phyloP scores from a whole-genome alignment of 192 early-diverging fungal genomes.

The Allomyces javanicus region DNA sequence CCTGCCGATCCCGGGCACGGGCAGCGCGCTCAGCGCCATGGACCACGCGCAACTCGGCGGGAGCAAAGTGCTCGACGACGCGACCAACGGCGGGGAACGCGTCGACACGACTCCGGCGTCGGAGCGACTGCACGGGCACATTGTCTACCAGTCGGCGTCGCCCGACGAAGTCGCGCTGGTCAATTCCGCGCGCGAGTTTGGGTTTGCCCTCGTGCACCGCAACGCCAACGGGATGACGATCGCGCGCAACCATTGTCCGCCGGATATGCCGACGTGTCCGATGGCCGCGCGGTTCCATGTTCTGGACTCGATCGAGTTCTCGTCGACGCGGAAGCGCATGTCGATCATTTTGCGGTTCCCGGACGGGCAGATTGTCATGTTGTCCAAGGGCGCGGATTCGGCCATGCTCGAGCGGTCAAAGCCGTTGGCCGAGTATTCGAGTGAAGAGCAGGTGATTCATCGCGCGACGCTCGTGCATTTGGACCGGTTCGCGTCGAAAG shows the following conservation, averaged over 20 bases:
- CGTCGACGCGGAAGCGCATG: conserved; percentile 75
- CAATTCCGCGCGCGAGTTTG: conserved; percentile 53
- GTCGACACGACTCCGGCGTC: too few relatives aligned
- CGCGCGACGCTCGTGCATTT: conserved; percentile 39
- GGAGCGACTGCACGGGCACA: too few relatives aligned
- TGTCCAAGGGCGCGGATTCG: conserved; percentile 43
- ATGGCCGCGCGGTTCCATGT: conserved; percentile 29
- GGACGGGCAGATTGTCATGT: conserved; percentile 51
- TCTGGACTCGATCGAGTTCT: conserved; percentile 66
- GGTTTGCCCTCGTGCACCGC: conserved; percentile 41
- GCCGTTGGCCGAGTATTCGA: conserved; percentile 10
- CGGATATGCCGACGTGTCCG: conserved; percentile 6
- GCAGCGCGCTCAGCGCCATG: too few relatives aligned
- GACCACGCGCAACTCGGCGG: too few relatives aligned
- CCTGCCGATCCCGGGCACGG: too few relatives aligned
- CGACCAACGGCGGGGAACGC: too few relatives aligned
- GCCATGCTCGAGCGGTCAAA: conserved; percentile 6
- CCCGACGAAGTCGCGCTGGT: conserved; percentile 73
- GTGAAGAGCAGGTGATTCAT: conserved; percentile 29
- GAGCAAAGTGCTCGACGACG: too few relatives aligned
- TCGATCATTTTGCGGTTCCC: conserved; percentile 51
- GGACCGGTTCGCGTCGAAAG: conserved; percentile 51
- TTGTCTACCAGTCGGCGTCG: conserved; percentile 59
- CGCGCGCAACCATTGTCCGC: conserved; percentile 1
- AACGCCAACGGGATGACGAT: conserved; percentile 8